Conservation (phyloP, 1,139 yeast species). For the Pichiaceae sp. region DNA sequence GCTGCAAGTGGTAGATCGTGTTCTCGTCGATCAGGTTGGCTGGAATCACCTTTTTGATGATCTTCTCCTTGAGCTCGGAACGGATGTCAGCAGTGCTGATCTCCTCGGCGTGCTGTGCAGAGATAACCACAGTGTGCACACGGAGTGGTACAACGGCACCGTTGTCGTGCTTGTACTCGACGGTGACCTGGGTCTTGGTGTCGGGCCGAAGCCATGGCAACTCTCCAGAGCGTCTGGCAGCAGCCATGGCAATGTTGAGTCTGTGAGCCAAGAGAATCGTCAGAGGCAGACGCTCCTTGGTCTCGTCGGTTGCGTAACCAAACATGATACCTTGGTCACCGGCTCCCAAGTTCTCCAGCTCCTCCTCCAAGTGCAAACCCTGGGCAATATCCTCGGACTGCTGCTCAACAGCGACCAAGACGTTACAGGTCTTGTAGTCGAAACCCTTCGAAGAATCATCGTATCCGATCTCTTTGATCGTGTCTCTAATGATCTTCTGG, state of each 20-base stretch:
- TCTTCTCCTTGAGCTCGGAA: conserved; percentile 63
- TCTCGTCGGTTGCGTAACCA: conserved; percentile 99
- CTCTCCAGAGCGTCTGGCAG: conserved; percentile 93
- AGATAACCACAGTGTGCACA: conserved; percentile 95
- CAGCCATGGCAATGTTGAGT: conserved; percentile 93
- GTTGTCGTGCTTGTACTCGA: conserved; percentile 86
- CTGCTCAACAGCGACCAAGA: conserved; percentile 97
- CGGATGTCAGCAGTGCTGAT: conserved; percentile 91
- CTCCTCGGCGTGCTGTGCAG: conserved; percentile 96
- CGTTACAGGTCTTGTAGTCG: conserved; percentile 99
- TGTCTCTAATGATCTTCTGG: conserved; percentile 96
- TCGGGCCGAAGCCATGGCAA: conserved; percentile 98
- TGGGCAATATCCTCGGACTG: conserved; percentile 99
- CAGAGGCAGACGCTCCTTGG: conserved; percentile 94
- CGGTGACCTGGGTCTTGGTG: conserved; percentile 98
- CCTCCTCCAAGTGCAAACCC: conserved; percentile 96
- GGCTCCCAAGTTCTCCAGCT: conserved; percentile 96
- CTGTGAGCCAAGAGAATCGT: conserved; percentile 92
- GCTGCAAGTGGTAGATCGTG: conserved; percentile 97
- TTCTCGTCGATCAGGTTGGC: conserved; percentile 83
- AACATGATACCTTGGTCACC: conserved; percentile 99
- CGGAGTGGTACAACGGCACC: conserved; percentile 95
- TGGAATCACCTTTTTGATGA: conserved; percentile 89
- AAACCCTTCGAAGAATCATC: conserved; percentile 95
- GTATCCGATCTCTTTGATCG: conserved; percentile 97